Evolutionary conservation across 805 yeast genomes (phyloP).

Genomic region (Saccharomycopsis javanensis): DNA sequence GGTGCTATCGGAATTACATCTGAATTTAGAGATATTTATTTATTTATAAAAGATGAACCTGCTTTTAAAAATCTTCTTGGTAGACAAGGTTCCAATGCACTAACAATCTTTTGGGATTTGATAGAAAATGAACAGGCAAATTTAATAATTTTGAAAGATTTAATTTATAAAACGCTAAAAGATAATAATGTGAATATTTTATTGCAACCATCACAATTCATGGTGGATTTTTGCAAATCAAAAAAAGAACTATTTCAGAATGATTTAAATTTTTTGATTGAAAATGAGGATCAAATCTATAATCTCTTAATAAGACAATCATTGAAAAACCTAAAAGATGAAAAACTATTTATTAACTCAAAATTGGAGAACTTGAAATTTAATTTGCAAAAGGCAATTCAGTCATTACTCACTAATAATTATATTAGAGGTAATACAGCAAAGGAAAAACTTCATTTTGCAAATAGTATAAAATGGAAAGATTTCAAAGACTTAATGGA

Average conservation of each 20-base stretch:
- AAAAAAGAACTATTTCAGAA: conserved; percentile 19
- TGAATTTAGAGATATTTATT: conserved; percentile 49
- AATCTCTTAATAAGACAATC: conserved; percentile 24
- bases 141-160: conserved; percentile 48
- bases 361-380: conserved; percentile 21
- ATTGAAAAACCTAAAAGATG: conserved; percentile 20
- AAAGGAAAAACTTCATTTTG: not conserved
- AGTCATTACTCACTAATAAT: conserved; percentile 6
- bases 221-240: conserved; percentile 19
- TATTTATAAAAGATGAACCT: conserved; percentile 41
- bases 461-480: conserved; percentile 10
- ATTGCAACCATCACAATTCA: not conserved
- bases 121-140: conserved; percentile 52
- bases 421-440: conserved; percentile 7
- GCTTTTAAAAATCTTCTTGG: conserved; percentile 58
- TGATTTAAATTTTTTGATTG: conserved; percentile 24
- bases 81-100: conserved; percentile 65
- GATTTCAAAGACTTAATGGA: not conserved
- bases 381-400: conserved; percentile 21
- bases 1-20: conserved; percentile 40
- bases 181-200: conserved; percentile 15
- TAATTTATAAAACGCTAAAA: conserved; percentile 42
- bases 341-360: conserved; percentile 21
- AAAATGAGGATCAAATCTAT: conserved; percentile 25
- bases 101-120: conserved; percentile 68